Evolutionary conservation across 2,329 filamentous ascomycete genomes (phyloP), one percentile per base, ranked within the genome.

Genomic region (Trichoderma afroharzianum): DNA sequence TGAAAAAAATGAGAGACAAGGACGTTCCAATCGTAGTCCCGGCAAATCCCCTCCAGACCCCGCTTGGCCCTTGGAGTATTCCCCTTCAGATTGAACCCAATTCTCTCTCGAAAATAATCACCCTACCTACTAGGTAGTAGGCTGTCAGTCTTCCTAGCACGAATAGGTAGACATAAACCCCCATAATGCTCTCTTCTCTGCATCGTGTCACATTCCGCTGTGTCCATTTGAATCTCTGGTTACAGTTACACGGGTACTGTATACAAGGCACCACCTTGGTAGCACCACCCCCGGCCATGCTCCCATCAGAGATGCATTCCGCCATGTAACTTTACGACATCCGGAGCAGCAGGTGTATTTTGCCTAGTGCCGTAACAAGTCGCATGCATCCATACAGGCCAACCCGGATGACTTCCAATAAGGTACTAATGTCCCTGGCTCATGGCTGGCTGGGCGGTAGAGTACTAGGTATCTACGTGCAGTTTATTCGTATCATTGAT

Each of bases 231-330:
- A 1, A 53, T 53, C 47, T 53, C n/a, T 58, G 28, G 24, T 14
- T 67, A 55, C 32, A 18, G 30, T 12, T 43, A 21, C 63, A 53
- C 24, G 30, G 14, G 50, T 43, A 43, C 39, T 43, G 39, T 43
- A 43, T 43, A 43, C 39, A 43, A 43, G 14, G 21, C 8, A n/a
- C 28, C 55, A 59, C 47, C 63, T 39, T 43, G n/a, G 53, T 39
- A 14, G 26, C 55, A 43, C 32, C n/a, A 58, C 47, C 32, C 64
- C 55, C 47, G 3, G 36, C 55, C 66, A 61, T 36, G 24, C 33
- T n/a, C 12, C 57, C 66, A 61, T 62, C 66, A 50, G 30, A 69
- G 55, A 61, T 62, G 66, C 66, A 62, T 61, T 53, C 57, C 58
- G 30, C 66, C 66, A 47, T 68, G 64, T 53, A 59, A 26, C 33